Conservation (phyloP, 805 yeast genomes). For the Candida succiphila region DNA sequence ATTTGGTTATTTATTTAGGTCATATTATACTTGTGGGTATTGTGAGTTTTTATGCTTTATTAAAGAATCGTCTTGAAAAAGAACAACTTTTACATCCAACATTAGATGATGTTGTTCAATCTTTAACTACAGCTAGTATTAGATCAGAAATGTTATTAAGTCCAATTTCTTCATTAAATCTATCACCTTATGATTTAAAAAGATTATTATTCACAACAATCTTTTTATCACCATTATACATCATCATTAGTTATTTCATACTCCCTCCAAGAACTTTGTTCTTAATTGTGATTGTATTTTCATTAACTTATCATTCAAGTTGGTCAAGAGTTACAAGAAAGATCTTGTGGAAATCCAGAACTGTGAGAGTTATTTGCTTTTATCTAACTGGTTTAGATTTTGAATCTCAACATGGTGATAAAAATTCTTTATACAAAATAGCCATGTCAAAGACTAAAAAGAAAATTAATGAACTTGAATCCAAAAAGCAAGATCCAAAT, state of each 20-base stretch:
- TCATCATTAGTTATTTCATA: slow-evolving; percentile 55
- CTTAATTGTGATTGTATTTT: slow-evolving; percentile 44
- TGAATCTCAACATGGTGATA: slow-evolving; percentile 22
- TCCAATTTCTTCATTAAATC: slow-evolving; percentile 69
- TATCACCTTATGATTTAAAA: slow-evolving; percentile 70
- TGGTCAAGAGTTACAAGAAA: slow-evolving; percentile 78
- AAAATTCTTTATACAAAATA: slow-evolving; percentile 36
- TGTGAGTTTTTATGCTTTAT: slow-evolving; percentile 47
- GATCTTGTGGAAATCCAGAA: slow-evolving; percentile 73
- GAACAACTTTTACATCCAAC: slow-evolving; percentile 65
- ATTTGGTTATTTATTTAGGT: slow-evolving; percentile 71
- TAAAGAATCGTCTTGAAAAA: slow-evolving; percentile 45
- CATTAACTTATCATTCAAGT: slow-evolving; percentile 78
- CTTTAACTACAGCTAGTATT: slow-evolving; percentile 62
- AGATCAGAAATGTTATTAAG: slow-evolving; percentile 68
- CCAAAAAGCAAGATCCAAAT: slow-evolving; percentile 4
- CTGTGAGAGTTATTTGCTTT: slow-evolving; percentile 62
- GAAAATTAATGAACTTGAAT: slow-evolving; percentile 17
- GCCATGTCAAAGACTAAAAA: slow-evolving; percentile 45
- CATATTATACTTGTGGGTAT: slow-evolving; percentile 62
- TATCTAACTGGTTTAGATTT: slow-evolving; percentile 85
- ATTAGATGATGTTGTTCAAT: slow-evolving; percentile 74
- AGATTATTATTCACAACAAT: slow-evolving; percentile 76
- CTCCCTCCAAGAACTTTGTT: slow-evolving; percentile 63
- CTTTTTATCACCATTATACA: slow-evolving; percentile 77